Evolutionary conservation across 352 stramenopile species (phyloP).

Genomic region (Globisporangium mamillatum): DNA sequence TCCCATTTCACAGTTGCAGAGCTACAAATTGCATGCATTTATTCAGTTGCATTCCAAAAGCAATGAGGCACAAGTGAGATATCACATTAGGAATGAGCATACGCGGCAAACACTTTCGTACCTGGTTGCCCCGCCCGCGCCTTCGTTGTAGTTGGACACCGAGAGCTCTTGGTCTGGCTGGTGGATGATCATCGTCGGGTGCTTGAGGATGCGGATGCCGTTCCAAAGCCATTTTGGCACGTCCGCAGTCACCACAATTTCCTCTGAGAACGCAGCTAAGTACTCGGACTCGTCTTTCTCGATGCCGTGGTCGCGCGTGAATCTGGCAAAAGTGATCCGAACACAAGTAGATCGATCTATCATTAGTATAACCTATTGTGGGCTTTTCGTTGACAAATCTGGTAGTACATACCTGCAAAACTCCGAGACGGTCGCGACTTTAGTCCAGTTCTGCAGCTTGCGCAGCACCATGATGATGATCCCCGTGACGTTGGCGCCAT

Average conservation of each 20-base stretch:
- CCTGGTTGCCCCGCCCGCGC: conserved; percentile 25
- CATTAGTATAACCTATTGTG: not conserved
- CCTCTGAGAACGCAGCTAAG: conserved; percentile 73
- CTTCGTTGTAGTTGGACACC: conserved; percentile 31
- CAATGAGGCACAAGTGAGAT: not conserved
- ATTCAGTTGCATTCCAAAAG: not conserved
- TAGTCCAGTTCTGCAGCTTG: conserved; percentile 88
- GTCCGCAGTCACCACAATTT: conserved; percentile 75
- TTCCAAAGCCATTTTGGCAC: conserved; percentile 86
- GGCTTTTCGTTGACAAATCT: not conserved
- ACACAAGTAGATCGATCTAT: not conserved
- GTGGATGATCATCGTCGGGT: conserved; percentile 86
- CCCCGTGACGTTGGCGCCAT: conserved; percentile 82
- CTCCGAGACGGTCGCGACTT: conserved; percentile 76
- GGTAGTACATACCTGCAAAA: conserved; percentile 54
- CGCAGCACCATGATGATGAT: conserved; percentile 87
- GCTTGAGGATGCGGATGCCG: conserved; percentile 74
- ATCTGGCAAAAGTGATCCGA: conserved; percentile 27
- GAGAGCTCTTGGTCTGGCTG: conserved; percentile 64
- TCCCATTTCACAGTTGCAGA: conserved; percentile 62
- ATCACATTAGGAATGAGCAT: not conserved
- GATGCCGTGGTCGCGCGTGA: conserved; percentile 82
- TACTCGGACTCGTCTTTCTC: conserved; percentile 89
- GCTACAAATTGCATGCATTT: conserved; percentile 15
- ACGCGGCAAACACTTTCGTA: not conserved